Base-by-base conservation (phyloP, 108 stramenopile genomes). In the Seminavis robusta region DNA sequence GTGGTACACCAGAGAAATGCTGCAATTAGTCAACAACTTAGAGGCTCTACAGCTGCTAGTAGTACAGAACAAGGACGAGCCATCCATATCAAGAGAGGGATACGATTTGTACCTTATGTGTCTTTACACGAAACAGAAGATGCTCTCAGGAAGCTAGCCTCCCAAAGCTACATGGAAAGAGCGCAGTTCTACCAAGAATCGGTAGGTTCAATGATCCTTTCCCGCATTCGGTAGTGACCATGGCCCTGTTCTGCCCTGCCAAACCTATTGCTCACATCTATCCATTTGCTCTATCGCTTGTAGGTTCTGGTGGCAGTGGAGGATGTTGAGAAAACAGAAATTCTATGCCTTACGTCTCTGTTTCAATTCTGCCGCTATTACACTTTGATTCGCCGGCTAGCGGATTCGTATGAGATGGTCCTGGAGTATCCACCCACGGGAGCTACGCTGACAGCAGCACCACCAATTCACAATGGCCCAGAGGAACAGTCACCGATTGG, bases 401-500 rank as follows among this genome's bases (percentile, higher is more conserved):
- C 15, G 15, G 51, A 3, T 33, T 29, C 16, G 29, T 33, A 33
- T 33, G n/a, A 11, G 51, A 20, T 33, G 21, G 16, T 28, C 16
- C n/a, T 21, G 15, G 33, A 32, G 3, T 52, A 21, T 3, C 6
- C n/a, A n/a, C n/a, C n/a, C n/a, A n/a, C n/a, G n/a, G n/a, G n/a
- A n/a, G n/a, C n/a, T n/a, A n/a, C n/a, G n/a, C n/a, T 29, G n/a
- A 15, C 33, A 17, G n/a, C 16, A 45, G 29, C 31, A 34, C 4
- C 17, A 33, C 2, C 32, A 24, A 3, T 32, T 11, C 15, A 29
- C 11, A 34, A 17, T n/a, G 29, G 44, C 27, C 13, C 34, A 64
- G 29, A 47, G 47, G 42, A 34, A 28, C 41, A 41, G 49, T 52
- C 4, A 20, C 25, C 37, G 50, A 42, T 52, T 21, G 24, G 44